Evolutionary conservation across 306 rosid genomes (phyloP), one percentile per base, ranked within the genome.

Genomic region (Acacia confusa): DNA sequence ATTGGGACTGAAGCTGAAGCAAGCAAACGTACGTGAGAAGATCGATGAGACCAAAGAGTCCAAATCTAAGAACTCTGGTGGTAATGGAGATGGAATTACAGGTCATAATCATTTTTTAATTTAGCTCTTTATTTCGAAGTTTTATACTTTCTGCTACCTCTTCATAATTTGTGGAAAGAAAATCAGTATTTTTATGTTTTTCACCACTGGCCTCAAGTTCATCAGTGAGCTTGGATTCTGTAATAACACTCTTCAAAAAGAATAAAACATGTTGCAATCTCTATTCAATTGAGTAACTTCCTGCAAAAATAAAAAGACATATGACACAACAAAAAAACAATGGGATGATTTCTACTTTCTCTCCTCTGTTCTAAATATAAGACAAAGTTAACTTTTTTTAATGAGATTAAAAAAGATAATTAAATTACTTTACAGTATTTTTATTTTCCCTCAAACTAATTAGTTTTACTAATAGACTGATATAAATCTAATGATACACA

Each of bases 51-150:
- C 16, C 24, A 43, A 40, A 81, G 84, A 79, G 69, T 64, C 82
- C 55, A 82, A 82, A 81, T 76, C 70, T 70, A 85, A 82, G 69
- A 86, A 34, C 70, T 69, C 78, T 6, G 91, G 74, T 80, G 85
- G 83, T 9, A 88, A 81, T 75, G 89, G 79, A 71, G 88, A 76
- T 81, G 88, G 84, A 67, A 73, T 80, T 82, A 75, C 89, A 92
- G 95, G 99, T 93, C 76, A 86, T 40, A 16, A 44, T 58, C 45
- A 74, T 76, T 50, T 70, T 87, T 69, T 15, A 0, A 24, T 68
- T 53, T 24, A 68, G 38, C 76, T 86, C 20, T 81, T 60, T 63
- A 10, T 24, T 10, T 58, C 24, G 36, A 50, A 78, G n/a, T n/a
- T n/a, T n/a, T n/a, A n/a, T n/a, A n/a, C n/a, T n/a, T n/a, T n/a